Evolutionary conservation across 1,139 yeast species (phyloP), one percentile per base, ranked within the genome.

Genomic region (Blastobotrys aristatus): DNA sequence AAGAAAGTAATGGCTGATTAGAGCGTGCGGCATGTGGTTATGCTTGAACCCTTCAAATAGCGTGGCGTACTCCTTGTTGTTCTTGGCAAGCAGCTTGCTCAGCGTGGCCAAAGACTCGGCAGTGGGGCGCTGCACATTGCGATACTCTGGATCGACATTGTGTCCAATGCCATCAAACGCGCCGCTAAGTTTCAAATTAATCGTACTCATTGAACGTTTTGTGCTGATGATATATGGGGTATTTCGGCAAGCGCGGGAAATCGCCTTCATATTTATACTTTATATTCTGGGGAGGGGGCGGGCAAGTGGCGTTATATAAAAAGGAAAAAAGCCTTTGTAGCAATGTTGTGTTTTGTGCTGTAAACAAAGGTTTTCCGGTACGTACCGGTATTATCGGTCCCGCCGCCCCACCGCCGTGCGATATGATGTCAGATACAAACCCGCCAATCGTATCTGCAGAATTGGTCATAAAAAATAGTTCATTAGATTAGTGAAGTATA

Each of bases 1-100:
- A 29, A 58, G 50, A 40, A 38, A 58, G 39, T 53, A 57, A 17
- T 54, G 53, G 8, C 58, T 50, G 10, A 51, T 43, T 31, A 57
- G 32, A 8, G 50, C 44, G 52, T 66, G 69, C 5, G 65, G 61
- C 40, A 58, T 35, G 44, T 64, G 68, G 43, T 66, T 66, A 49
- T 64, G 68, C 46, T 49, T 47, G 10, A 62, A 53, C 40, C 59
- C 40, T 39, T 64, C 57, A 53, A 55, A 63, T 35, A 62, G 49
- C 18, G 63, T 57, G 17, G 59, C 63, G 41, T 56, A 61, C 13
- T 52, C 55, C 22, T 54, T 53, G 44, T 66, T 65, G 49, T 66
- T 66, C 8, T 63, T 66, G 14, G 60, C 49, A 4, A 64, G 45
- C 4, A 62, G 57, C 33, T 59, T 60, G 11, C 48, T 44, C n/a